Evolutionary conservation across 1,139 yeast species (phyloP), one percentile per base, ranked within the genome.

Genomic region (Kodamaea sp.): DNA sequence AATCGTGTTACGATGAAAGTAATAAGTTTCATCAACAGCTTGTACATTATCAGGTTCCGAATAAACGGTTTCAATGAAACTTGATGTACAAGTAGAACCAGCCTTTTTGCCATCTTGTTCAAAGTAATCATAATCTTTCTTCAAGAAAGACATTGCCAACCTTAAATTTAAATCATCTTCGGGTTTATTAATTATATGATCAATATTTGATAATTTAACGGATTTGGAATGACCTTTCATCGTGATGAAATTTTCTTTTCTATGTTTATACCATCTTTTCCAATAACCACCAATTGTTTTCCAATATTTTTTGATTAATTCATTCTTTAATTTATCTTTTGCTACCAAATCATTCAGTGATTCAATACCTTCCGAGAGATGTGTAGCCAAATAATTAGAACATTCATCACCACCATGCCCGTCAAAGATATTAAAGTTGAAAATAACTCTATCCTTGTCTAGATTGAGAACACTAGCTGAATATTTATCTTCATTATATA

Each of bases 391-490:
- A 51, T 72, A 84, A 24, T 65, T 71, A 31, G 89, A 73, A 53
- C 96, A 87, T 44, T 82, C 79, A 27, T 70, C 73, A 11, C 96
- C 96, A 4, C 97, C 97, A 60, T 92, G 98, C 2, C 97, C 98
- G 60, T 92, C 98, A 60, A 84, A 89, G 2, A 92, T 75, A 35
- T 79, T 78, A 57, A 85, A 81, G 52, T 79, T 79, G 62, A 88
- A 83, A 26, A 68, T 60, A 4, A 57, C 43, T 10, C 48, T 40
- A 20, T 49, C 52, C 31, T 5, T 28, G 5, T 54, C 46, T 22
- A 79, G 54, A 24, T 65, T 62, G 29, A 84, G 49, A 12, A 84
- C 78, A n/a, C 69, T 70, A 11, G 85, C 85, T 47, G 69, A 73
- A 60, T 79, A 84, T 39, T 78, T 69, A 60, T 92, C 98, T 60